These are phyloP conservation scores for Hypomontagnella submonticulosa DNA, from an alignment of 495 filamentous ascomycete genomes.

Conservation along the genomic window DNA sequence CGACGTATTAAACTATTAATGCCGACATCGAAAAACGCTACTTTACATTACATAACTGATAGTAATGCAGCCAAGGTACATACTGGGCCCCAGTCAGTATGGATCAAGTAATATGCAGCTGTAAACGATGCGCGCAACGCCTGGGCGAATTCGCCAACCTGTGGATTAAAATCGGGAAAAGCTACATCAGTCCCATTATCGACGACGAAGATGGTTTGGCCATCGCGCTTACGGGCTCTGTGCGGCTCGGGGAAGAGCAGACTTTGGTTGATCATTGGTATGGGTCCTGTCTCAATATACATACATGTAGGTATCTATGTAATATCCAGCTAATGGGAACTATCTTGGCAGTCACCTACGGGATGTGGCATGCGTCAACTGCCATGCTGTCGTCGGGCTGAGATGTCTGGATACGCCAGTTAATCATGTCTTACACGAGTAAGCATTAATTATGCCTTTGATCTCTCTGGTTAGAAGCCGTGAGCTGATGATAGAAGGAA, in stretches of 20 bases:
- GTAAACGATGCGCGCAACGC: slow-evolving; percentile 50
- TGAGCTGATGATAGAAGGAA: slow-evolving; percentile 34
- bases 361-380: slow-evolving; percentile 47
- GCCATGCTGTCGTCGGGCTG: slow-evolving; percentile 43
- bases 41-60: too few species aligned
- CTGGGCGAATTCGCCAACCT: slow-evolving; percentile 55
- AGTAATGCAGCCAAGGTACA: too few species aligned
- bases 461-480: not conserved
- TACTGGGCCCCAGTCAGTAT: slow-evolving; percentile 21
- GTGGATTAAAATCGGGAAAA: slow-evolving; percentile 58
- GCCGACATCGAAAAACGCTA: too few species aligned
- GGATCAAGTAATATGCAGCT: slow-evolving; percentile 51
- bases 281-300: slow-evolving; percentile 1
- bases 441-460: slow-evolving; percentile 15
- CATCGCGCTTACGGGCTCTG: slow-evolving; percentile 26
- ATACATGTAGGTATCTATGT: too few species aligned
- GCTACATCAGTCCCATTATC: slow-evolving; percentile 55
- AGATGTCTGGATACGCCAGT: slow-evolving; percentile 46
- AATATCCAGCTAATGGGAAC: slow-evolving; percentile 8
- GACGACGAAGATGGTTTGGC: slow-evolving; percentile 32
- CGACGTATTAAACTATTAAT: too few species aligned
- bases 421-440: slow-evolving; percentile 53
- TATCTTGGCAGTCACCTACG: slow-evolving; percentile 43
- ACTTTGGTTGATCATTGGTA: slow-evolving; percentile 53
- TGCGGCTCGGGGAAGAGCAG: slow-evolving; percentile 42